Base-by-base conservation (phyloP, 768 basidiomycete genomes). In the Dacryopinax primogenitus region DNA sequence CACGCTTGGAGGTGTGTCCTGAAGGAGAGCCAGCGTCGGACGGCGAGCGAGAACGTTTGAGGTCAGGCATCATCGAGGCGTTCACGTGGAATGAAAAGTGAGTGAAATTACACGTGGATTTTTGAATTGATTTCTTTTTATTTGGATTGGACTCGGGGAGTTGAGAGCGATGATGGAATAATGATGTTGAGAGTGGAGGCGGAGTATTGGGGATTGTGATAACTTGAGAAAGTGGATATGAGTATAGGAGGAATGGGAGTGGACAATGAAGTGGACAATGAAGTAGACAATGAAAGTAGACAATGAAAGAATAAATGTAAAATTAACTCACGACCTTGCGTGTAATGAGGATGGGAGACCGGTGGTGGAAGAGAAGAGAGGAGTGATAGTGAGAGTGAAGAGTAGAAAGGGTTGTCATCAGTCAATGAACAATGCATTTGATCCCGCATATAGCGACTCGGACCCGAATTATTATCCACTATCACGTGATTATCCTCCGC, bases 11-110 rank as follows among this genome's bases (percentile, higher is more conserved):
- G 41, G 68, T 69, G 30, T 65, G 62, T 1, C 66, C 58, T 21
- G 61, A 37, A 41, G 65, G 65, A 2, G 69, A 64, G 34, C 68
- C 69, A 63, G 41, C 58, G 28, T 65, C 63, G 28, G 67, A 70
- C 12, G 67, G 62, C 7, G 69, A 70, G 64, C 69, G 67, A 16
- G 69, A 70, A 36, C 69, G 69, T 45, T 70, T 70, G 66, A 67
- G 69, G 32, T 62, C 64, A 58, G 51, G 51, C 51, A 58, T 58
- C 37, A 39, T 39, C 11, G 12, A n/a, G 12, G 37, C 37, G n/a
- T 11, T 11, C 37, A 39, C 11, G 51, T 58, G 51, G 51, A 30
- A 58, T 58, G 41, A 23, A 23, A 37, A n/a, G n/a, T n/a, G n/a
- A n/a, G n/a, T n/a, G n/a, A n/a, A n/a, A n/a, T n/a, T n/a, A n/a